These are phyloP conservation scores for Kickxella alabastrina DNA, from an alignment of 192 early-diverging fungal species.

Conservation along the genomic window DNA sequence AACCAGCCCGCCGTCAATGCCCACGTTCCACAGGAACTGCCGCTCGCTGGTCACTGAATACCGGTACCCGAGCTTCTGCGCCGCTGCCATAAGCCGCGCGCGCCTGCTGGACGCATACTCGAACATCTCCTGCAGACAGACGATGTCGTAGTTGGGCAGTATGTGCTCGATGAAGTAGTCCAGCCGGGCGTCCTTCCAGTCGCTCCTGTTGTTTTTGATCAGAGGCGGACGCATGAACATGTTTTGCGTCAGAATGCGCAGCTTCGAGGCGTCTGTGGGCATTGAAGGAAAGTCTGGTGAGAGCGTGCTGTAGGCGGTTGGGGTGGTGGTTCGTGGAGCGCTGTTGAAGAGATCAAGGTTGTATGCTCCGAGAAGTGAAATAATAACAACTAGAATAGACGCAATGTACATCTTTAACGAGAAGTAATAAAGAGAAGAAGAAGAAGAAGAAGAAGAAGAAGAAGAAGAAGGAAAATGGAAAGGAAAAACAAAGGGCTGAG, in stretches of 20 bases:
- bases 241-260: conserved; percentile 63
- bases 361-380: conserved; percentile 39
- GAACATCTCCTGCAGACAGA: conserved; percentile 81
- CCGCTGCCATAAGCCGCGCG: conserved; percentile 57
- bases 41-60: conserved; percentile 60
- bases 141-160: conserved; percentile 71
- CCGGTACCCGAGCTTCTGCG: conserved; percentile 63
- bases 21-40: conserved; percentile 57
- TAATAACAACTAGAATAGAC: conserved; percentile 18
- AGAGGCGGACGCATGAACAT: conserved; percentile 71
- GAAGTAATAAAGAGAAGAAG: conserved; percentile 1
- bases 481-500: not conserved
- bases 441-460: not conserved
- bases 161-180: conserved; percentile 63
- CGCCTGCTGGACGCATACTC: conserved; percentile 64
- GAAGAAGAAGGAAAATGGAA: not conserved
- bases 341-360: conserved; percentile 23
- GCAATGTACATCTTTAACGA: conserved; percentile 21
- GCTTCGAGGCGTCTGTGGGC: conserved; percentile 1
- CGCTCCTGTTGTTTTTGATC: conserved; percentile 66
- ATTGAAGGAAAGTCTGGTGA: not conserved
- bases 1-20: conserved; percentile 74
- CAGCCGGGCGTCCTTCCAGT: conserved; percentile 78
- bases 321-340: conserved; percentile 19
- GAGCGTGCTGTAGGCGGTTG: not conserved